Evolutionary conservation across 441 rosid genomes (phyloP), one percentile per base, ranked within the genome.

Genomic region (Kokia cookei): DNA sequence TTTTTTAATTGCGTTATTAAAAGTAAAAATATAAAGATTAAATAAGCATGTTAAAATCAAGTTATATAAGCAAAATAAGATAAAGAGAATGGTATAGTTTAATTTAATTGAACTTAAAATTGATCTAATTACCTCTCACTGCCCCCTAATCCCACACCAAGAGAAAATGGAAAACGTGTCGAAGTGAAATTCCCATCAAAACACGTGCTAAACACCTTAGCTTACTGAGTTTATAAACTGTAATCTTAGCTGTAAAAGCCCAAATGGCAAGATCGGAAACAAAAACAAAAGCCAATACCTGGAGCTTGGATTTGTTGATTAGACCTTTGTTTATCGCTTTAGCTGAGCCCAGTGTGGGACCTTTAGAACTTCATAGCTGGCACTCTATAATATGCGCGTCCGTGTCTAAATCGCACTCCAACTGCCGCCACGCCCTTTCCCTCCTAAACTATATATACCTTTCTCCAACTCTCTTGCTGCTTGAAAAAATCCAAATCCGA

Each of bases 321-420:
- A 9, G 71, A 48, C 27, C 57, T 66, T 66, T 48, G 19, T 5
- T 29, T n/a, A 0, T 10, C 0, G 50, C 2, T 61, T 2, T 3
- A 0, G 7, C 26, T 26, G 35, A 12, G 2, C 3, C 2, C 17
- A 0, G 11, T 69, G 17, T 32, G 47, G 47, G 17, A 53, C 4
- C 60, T 8, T 1, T 5, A 26, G 47, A 17, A 24, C 11, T 2
- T 50, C 45, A 35, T 3, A 50, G 45, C 72, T 69, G 58, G 60
- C 43, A n/a, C 9, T n/a, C 45, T 32, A 17, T 32, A 60, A 51
- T 11, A 68, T 10, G 61, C 75, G 75, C 19, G 71, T 71, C 60
- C 75, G 75, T 57, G 79, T 76, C 1, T 15, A 15, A 29, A 17
- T 64, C 66, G 42, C 60, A 14, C 45, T 40, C 40, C 17, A n/a